Conservation (phyloP, 371 early-diverging fungal species). For the Actinomortierella ambigua region DNA sequence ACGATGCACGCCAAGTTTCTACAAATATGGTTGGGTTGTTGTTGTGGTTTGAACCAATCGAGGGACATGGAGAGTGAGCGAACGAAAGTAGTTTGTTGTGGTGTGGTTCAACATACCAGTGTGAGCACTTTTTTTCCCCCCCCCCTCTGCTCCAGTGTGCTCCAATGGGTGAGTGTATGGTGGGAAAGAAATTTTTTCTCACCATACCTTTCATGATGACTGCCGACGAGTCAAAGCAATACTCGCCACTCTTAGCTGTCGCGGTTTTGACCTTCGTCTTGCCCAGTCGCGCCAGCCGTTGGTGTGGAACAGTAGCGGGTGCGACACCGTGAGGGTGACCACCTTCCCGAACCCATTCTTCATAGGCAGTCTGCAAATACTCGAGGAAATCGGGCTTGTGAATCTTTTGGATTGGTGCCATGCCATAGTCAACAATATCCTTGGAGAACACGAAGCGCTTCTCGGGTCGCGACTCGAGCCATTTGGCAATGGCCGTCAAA, state of each 20-base stretch:
- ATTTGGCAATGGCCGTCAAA: slow-evolving; percentile 19
- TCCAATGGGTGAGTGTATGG: not conserved
- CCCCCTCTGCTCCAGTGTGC: too few species aligned
- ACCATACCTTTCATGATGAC: slow-evolving; percentile 61
- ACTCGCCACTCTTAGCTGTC: slow-evolving; percentile 50
- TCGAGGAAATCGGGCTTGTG: slow-evolving; percentile 63
- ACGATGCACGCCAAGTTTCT: slow-evolving; percentile 72
- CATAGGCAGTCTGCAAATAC: slow-evolving; percentile 62
- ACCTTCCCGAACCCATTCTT: slow-evolving; percentile 62
- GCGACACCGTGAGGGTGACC: slow-evolving; percentile 62
- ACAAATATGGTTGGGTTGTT: too few species aligned
- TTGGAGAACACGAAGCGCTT: slow-evolving; percentile 25
- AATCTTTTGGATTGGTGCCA: slow-evolving; percentile 60
- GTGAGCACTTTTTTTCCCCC: not conserved
- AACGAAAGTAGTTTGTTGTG: too few species aligned
- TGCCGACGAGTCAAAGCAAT: slow-evolving; percentile 64
- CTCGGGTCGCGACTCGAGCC: slow-evolving; percentile 18
- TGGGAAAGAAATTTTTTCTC: too few species aligned
- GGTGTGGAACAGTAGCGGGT: slow-evolving; percentile 62
- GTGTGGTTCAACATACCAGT: not conserved
- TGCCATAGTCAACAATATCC: slow-evolving; percentile 53
- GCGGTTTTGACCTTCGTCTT: slow-evolving; percentile 16
- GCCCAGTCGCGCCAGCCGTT: slow-evolving; percentile 41
- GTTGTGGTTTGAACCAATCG: too few species aligned
- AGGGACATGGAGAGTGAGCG: too few species aligned